Conservation (phyloP, 192 early-diverging fungal genomes). For the Coemansia sp. region DNA sequence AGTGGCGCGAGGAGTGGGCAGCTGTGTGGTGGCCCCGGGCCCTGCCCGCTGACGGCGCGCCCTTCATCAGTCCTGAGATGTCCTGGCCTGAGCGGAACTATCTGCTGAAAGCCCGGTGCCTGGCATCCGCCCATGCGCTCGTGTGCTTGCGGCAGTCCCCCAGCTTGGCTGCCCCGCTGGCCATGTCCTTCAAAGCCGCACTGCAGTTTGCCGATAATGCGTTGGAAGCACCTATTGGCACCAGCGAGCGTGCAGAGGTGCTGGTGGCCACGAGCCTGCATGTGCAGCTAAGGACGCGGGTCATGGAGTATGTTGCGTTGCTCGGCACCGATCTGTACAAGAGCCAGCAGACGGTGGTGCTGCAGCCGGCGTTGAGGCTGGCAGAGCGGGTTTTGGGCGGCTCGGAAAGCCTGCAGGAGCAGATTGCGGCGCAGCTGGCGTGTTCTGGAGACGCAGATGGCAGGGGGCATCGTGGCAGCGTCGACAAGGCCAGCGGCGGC, state of each 20-base stretch:
- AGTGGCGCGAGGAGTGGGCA: conserved; percentile 18
- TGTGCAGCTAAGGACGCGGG: conserved; percentile 24
- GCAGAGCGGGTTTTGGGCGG: conserved; percentile 28
- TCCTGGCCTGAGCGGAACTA: conserved; percentile 26
- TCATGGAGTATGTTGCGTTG: conserved; percentile 24
- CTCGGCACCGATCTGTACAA: background rate
- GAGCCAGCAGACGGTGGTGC: background rate
- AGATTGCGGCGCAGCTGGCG: conserved; percentile 16
- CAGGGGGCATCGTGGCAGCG: background rate
- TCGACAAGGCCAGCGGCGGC: background rate
- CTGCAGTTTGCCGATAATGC: conserved; percentile 50
- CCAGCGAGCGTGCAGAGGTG: conserved; percentile 6
- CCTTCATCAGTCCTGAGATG: conserved; percentile 35
- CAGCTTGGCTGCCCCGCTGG: background rate
- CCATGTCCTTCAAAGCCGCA: conserved; percentile 14
- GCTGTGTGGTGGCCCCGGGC: conserved; percentile 21
- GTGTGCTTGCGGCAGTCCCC: background rate
- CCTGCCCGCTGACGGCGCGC: conserved; percentile 20
- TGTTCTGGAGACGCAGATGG: background rate
- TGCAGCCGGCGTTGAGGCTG: conserved; percentile 23
- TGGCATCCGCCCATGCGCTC: conserved; percentile 33
- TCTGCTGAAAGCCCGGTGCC: conserved; percentile 19
- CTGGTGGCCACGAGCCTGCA: conserved; percentile 20
- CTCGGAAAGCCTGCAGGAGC: conserved; percentile 22
- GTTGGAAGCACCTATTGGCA: conserved; percentile 35